phyloP scores from a whole-genome alignment of 768 basidiomycete genomes.

The Cyclocybe aegerita region DNA sequence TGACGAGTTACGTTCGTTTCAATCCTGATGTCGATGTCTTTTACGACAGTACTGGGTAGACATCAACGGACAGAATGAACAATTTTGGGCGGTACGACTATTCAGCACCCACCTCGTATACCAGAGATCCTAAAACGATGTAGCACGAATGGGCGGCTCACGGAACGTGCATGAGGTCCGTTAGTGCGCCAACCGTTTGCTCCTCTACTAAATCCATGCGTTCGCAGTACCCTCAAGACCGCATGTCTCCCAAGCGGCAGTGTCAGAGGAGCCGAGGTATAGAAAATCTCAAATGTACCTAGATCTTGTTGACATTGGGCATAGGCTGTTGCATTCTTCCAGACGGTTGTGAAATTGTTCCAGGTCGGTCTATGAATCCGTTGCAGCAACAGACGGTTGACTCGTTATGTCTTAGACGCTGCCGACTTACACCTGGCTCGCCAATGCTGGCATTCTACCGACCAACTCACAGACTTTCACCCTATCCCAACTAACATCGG shows the following conservation, averaged over 20 bases:
- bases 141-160: slow-evolving; percentile 74
- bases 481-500: slow-evolving; percentile 49
- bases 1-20: not conserved
- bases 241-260: slow-evolving; percentile 63
- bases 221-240: slow-evolving; percentile 52
- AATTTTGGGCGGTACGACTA: slow-evolving; percentile 66
- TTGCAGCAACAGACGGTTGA: not conserved
- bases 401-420: slow-evolving; percentile 38
- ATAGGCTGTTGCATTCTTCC: slow-evolving; percentile 69
- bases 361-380: slow-evolving; percentile 34
- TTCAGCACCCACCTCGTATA: not conserved
- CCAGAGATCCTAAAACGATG: not conserved
- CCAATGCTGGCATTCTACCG: slow-evolving; percentile 72
- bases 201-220: not conserved
- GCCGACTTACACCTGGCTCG: slow-evolving; percentile 74
- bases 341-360: slow-evolving; percentile 58
- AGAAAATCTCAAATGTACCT: not conserved
- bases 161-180: slow-evolving; percentile 56
- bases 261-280: slow-evolving; percentile 58
- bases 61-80: slow-evolving; percentile 54
- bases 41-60: slow-evolving; percentile 57
- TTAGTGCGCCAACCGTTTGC: slow-evolving; percentile 13
- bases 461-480: slow-evolving; percentile 56
- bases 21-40: not conserved
- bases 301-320: not conserved